Evolutionary conservation across 1,284 basidiomycete species (phyloP).

Genomic region (Cutaneotrichosporon curvatum): DNA sequence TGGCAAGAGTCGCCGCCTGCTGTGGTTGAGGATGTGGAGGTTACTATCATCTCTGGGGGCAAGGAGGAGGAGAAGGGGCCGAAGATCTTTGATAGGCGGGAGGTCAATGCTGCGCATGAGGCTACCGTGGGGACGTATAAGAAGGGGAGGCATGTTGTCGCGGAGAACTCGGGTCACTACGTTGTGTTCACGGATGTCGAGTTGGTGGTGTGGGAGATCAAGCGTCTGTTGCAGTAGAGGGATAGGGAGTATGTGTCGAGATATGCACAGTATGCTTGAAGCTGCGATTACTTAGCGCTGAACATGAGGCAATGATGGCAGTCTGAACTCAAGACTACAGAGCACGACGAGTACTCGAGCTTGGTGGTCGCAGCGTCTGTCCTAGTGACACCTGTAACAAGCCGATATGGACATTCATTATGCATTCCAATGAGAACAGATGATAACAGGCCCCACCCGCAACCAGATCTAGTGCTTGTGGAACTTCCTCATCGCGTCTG

Average conservation of each 20-base stretch:
- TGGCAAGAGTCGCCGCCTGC: neutral
- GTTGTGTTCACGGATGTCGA: neutral
- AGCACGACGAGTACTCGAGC: no score
- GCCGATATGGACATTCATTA: no score
- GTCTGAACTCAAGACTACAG: no score
- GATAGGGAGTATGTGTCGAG: no score
- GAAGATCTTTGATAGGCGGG: neutral
- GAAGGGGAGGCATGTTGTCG: neutral
- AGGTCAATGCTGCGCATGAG: neutral
- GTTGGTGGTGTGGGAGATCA: neutral
- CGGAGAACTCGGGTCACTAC: neutral
- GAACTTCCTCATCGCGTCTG: slow-evolving; percentile 23
- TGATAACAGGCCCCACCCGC: no score
- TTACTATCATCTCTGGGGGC: neutral
- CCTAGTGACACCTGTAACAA: no score
- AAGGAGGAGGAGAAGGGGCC: neutral
- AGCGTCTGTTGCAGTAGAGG: neutral
- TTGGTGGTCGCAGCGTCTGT: no score
- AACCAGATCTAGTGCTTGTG: no score
- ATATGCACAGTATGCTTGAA: no score
- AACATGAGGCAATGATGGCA: no score
- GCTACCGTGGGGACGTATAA: neutral
- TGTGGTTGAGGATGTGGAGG: neutral
- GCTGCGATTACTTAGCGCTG: no score
- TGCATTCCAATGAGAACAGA: no score